A percentile compares a stretch with the other conserved stretches of the same genome.
phyloP scores from a whole-genome alignment of 75 land plant genomes.

The Pinus tabuliformis region DNA sequence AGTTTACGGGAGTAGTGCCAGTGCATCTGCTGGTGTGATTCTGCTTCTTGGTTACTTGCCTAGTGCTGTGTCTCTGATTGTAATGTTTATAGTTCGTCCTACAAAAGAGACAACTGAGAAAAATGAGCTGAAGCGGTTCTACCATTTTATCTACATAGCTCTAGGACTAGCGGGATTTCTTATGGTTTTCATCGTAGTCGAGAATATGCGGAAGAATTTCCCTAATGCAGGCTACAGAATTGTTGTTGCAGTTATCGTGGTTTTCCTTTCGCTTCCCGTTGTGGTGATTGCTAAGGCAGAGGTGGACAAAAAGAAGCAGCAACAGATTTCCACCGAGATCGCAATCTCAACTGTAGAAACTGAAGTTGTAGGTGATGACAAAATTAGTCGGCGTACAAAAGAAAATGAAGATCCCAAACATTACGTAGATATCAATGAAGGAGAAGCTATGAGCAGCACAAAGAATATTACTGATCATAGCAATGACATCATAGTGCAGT shows the following conservation, averaged over 20 bases:
- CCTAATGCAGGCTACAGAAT: conserved; percentile 9
- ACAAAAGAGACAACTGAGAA: neutral
- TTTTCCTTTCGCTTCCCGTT: conserved; percentile 31
- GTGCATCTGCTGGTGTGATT: conserved; percentile 17
- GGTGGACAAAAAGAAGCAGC: conserved; percentile 10
- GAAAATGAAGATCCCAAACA: neutral
- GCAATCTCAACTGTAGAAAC: no score
- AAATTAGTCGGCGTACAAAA: neutral
- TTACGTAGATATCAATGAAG: neutral
- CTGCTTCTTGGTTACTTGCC: conserved; percentile 60
- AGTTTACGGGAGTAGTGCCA: conserved; percentile 35
- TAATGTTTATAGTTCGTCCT: conserved; percentile 32
- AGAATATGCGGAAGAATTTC: conserved; percentile 14
- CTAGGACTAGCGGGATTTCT: conserved; percentile 36
- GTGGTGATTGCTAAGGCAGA: conserved; percentile 32
- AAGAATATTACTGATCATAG: neutral
- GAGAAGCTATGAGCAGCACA: neutral
- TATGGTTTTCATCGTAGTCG: conserved; percentile 31
- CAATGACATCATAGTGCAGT: neutral
- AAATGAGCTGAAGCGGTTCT: conserved; percentile 28
- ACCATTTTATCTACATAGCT: conserved; percentile 27
- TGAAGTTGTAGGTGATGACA: neutral
- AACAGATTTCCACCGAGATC: neutral
- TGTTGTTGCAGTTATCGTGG: conserved; percentile 25
- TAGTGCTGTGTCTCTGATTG: conserved; percentile 30